Base-by-base conservation (phyloP, 2,329 filamentous ascomycete genomes). In the Hymenoscyphus infarciens region DNA sequence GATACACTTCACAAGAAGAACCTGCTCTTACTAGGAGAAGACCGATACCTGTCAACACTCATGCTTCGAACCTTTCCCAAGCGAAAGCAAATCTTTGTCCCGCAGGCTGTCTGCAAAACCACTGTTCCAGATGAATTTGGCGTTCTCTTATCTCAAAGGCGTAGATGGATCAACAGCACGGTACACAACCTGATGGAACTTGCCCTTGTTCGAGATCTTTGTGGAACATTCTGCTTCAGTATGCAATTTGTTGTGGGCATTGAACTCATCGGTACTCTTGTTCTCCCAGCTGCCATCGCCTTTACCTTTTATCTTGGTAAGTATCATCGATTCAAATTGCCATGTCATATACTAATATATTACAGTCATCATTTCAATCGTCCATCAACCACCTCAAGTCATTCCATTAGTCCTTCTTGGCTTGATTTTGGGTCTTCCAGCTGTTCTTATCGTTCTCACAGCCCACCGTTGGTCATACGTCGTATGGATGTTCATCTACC, bases 1-100 rank as follows among this genome's bases (percentile, higher is more conserved):
- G 95, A 99, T 75, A 99, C 95, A 19, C 81, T 99, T 69, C 95
- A 99, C 82, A 96, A 95, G 83, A 97, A 97, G 87, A 97, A 97
- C 74, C 76, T 97, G 76, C 83, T 97, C 59, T 82, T 97, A 38
- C 84, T 97, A 1, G 93, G 93, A 72, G 93, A 97, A 79, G 93
- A 97, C 84, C 91, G 93, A 70, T 97, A 96, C 75, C 82, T 99
- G 65, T 96, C 92, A 38, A 99, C 95, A 8, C 87, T 99, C 65
- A 99, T 99, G 96, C 83, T 99, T 69, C 92, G 94, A 75, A 99
- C 95, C 1, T 99, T 99, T 81, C 95, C 95, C 66, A 99, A 99
- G 83, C 89, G 95, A 62, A 99, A 99, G 78, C 95, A 99, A 75
- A 91, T 99, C 63, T 99, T 99, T 75, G 92, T 99, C 55, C 96